Evolutionary conservation across 2,329 filamentous ascomycete species (phyloP).

Genomic region (Fusarium sp.): DNA sequence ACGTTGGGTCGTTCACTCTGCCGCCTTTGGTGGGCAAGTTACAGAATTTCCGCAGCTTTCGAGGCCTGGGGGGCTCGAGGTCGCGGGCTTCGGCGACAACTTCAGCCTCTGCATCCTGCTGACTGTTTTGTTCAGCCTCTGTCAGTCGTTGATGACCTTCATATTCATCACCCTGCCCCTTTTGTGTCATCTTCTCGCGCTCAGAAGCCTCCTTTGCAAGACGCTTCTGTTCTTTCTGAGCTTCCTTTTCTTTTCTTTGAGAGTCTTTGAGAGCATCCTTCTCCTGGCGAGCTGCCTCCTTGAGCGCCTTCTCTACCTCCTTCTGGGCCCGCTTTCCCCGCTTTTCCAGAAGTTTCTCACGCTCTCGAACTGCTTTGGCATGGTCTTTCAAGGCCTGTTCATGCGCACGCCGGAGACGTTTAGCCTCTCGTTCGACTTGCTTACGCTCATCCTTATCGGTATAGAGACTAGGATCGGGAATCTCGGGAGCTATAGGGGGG

Average conservation of each 20-base stretch:
- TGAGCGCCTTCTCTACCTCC: slow-evolving; percentile 49
- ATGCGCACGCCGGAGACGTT: slow-evolving; percentile 71
- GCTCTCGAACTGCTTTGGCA: slow-evolving; percentile 71
- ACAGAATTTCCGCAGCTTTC: slow-evolving; percentile 81
- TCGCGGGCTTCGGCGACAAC: slow-evolving; percentile 18
- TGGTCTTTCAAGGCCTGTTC: slow-evolving; percentile 74
- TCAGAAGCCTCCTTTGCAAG: slow-evolving; percentile 17
- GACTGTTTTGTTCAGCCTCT: slow-evolving; percentile 3
- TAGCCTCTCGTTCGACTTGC: slow-evolving; percentile 75
- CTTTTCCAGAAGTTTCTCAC: slow-evolving; percentile 69
- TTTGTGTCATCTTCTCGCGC: slow-evolving; percentile 23
- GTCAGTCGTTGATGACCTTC: slow-evolving; percentile 2
- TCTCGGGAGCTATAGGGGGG: slow-evolving; percentile 58
- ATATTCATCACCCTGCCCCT: slow-evolving; percentile 16
- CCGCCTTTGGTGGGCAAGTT: slow-evolving; percentile 69
- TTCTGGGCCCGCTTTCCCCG: slow-evolving; percentile 57
- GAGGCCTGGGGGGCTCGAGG: slow-evolving; percentile 46
- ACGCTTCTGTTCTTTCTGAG: slow-evolving; percentile 36
- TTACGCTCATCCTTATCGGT: slow-evolving; percentile 74
- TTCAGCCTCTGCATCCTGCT: slow-evolving; percentile 11
- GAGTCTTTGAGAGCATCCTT: slow-evolving; percentile 46
- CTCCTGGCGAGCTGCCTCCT: slow-evolving; percentile 46
- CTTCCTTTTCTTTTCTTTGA: slow-evolving; percentile 47
- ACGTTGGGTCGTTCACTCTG: slow-evolving; percentile 73
- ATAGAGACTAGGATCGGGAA: slow-evolving; percentile 67